Percentiles rank a stretch among this genome's conserved stretches.
Evolutionary conservation across 495 filamentous ascomycete genomes (phyloP).

Genomic region (Ascobolus immersus): DNA sequence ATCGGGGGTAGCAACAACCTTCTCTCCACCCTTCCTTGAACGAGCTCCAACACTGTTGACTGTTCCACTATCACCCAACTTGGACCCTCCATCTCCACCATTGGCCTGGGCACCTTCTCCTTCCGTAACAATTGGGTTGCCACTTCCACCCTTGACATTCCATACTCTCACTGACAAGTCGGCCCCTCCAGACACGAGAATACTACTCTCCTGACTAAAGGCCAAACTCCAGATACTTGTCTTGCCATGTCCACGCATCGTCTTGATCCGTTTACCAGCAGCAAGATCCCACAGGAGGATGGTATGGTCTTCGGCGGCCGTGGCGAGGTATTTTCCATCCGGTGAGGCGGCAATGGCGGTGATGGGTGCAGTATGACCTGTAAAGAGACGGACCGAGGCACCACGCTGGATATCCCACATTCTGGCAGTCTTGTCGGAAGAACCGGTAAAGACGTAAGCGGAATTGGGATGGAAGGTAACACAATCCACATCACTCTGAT

Average conservation of each 20-base stretch:
- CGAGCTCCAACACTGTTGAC: slow-evolving; percentile 14
- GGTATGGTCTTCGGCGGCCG: slow-evolving; percentile 56
- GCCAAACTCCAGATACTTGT: slow-evolving; percentile 80
- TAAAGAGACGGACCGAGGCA: slow-evolving; percentile 69
- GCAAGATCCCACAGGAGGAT: slow-evolving; percentile 87
- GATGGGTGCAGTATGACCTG: slow-evolving; percentile 64
- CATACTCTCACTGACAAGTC: slow-evolving; percentile 81
- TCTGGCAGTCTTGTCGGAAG: slow-evolving; percentile 67
- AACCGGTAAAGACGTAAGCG: slow-evolving; percentile 73
- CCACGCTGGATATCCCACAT: slow-evolving; percentile 92
- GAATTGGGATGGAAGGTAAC: slow-evolving; percentile 82
- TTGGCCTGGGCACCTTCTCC: slow-evolving; percentile 24
- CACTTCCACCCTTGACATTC: slow-evolving; percentile 40
- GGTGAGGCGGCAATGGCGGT: slow-evolving; percentile 63
- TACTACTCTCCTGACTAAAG: slow-evolving; percentile 70
- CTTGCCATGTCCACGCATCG: slow-evolving; percentile 78
- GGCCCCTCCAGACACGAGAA: slow-evolving; percentile 70
- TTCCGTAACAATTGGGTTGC: slow-evolving; percentile 27
- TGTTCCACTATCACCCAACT: slow-evolving; percentile 12
- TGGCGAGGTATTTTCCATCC: slow-evolving; percentile 65
- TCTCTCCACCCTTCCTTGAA: slow-evolving; percentile 24
- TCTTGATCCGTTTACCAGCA: slow-evolving; percentile 57
- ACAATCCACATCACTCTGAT: slow-evolving; percentile 66
- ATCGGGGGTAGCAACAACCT: slow-evolving; percentile 68
- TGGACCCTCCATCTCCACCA: slow-evolving; percentile 17